phyloP scores from a whole-genome alignment of 352 stramenopile genomes.

The Globisporangium megalacanthum region DNA sequence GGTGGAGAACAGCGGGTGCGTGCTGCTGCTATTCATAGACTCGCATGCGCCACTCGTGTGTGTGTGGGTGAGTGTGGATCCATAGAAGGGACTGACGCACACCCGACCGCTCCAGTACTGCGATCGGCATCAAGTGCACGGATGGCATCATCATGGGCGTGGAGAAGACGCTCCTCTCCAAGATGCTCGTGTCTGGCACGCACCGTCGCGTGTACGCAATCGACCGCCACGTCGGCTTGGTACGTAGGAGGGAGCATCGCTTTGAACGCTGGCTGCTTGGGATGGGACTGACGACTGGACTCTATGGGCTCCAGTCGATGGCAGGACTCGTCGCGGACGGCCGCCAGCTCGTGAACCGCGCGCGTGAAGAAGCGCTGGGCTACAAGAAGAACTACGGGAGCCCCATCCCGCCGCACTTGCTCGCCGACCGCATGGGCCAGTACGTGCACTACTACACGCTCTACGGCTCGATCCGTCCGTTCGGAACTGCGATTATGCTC shows the following conservation, averaged over 20 bases:
- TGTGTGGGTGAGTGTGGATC: too few relatives aligned
- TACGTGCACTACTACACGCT: constrained; percentile 99
- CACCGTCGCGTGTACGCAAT: constrained; percentile 88
- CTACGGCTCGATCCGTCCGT: constrained; percentile 96
- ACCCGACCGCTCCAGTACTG: constrained; percentile 58
- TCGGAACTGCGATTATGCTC: constrained; percentile 95
- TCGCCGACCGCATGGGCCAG: constrained; percentile 93
- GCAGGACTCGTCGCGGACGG: constrained; percentile 95
- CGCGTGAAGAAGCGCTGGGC: constrained; percentile 90
- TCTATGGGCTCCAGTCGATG: constrained; percentile 52
- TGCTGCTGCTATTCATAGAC: background rate
- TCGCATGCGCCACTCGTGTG: too few relatives aligned
- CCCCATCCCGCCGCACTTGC: constrained; percentile 88
- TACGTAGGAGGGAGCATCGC: constrained; percentile 10
- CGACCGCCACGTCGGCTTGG: constrained; percentile 89
- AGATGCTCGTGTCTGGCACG: constrained; percentile 90
- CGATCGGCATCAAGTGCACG: constrained; percentile 96
- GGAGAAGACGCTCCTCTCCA: constrained; percentile 94
- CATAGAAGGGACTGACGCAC: background rate
- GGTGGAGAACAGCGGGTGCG: constrained; percentile 94
- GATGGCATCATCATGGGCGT: constrained; percentile 97
- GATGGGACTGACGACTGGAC: too few relatives aligned
- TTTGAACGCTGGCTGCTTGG: too few relatives aligned
- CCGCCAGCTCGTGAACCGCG: constrained; percentile 94
- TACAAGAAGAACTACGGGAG: constrained; percentile 98